Conservation (phyloP, 495 filamentous ascomycete genomes). For the Penicillium egyptiacum region DNA sequence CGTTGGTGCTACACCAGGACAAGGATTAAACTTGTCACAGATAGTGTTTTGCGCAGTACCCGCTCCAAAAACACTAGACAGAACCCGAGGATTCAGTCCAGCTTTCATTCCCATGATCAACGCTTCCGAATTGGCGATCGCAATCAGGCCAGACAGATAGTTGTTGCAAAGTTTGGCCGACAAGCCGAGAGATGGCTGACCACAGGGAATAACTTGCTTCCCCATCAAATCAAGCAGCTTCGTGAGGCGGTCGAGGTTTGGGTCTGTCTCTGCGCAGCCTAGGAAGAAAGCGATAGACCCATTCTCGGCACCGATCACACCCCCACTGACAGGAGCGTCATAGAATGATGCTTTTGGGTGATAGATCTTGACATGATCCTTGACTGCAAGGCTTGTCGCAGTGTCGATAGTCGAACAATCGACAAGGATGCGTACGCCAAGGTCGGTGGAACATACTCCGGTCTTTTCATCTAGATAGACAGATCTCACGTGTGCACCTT, state of each 20-base stretch:
- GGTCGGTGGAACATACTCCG: slow-evolving; percentile 33
- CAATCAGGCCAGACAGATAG: slow-evolving; percentile 53
- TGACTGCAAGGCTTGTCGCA: slow-evolving; percentile 38
- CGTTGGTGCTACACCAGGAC: too few relatives aligned
- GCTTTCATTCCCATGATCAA: slow-evolving; percentile 52
- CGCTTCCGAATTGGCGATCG: slow-evolving; percentile 52
- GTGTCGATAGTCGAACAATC: slow-evolving; percentile 50
- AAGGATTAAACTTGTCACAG: too few relatives aligned
- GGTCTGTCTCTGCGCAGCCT: slow-evolving; percentile 36
- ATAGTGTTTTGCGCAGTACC: too few relatives aligned
- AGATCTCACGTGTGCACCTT: slow-evolving; percentile 60
- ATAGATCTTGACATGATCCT: slow-evolving; percentile 22
- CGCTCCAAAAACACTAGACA: too few relatives aligned
- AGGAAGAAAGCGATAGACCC: slow-evolving; percentile 51
- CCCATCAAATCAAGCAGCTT: slow-evolving; percentile 41
- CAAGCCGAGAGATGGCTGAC: too few relatives aligned
- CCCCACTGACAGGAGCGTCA: slow-evolving; percentile 47
- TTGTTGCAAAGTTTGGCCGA: slow-evolving; percentile 56
- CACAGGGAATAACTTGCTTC: too few relatives aligned
- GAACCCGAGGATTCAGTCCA: too few relatives aligned
- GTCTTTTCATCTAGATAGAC: slow-evolving; percentile 47
- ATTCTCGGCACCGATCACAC: slow-evolving; percentile 46
- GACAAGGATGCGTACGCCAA: slow-evolving; percentile 35
- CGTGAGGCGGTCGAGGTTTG: slow-evolving; percentile 29
- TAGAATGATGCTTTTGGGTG: slow-evolving; percentile 35